These are phyloP conservation scores for Phtheirospermum japonicum DNA, from an alignment of 257 asterid species.

Conservation along the genomic window DNA sequence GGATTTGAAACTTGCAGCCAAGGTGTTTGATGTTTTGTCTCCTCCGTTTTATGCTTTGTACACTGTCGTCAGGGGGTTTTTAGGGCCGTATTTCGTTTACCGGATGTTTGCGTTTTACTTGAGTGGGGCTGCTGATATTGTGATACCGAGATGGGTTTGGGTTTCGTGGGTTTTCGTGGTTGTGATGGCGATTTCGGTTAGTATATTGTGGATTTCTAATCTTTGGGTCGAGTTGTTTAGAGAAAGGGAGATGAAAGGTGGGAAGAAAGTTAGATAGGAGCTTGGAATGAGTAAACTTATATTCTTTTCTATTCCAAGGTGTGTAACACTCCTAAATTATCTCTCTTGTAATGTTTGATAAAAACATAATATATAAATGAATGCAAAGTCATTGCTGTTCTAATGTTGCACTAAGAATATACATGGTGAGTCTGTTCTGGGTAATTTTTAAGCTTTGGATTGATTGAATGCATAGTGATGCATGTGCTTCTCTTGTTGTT, in stretches of 20 bases:
- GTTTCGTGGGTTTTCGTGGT: conserved; percentile 76
- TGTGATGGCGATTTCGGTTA: conserved; percentile 63
- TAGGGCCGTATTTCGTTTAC: conserved; percentile 73
- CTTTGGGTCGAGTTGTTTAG: conserved; percentile 66
- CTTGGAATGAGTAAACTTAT: neutral
- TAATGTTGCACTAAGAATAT: neutral
- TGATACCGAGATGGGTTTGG: conserved; percentile 89
- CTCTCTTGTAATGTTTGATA: conserved; percentile 22
- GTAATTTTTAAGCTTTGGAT: conserved; percentile 1
- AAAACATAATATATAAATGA: conserved; percentile 15
- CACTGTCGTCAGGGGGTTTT: conserved; percentile 67
- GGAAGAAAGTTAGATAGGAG: conserved; percentile 46
- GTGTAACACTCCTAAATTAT: conserved; percentile 18
- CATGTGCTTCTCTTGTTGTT: too few relatives aligned
- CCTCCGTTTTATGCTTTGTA: conserved; percentile 83
- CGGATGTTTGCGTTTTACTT: conserved; percentile 56
- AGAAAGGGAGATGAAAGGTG: conserved; percentile 39
- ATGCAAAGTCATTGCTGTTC: conserved; percentile 25
- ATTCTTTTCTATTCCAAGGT: neutral
- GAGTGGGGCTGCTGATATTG: conserved; percentile 59
- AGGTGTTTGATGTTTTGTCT: conserved; percentile 51
- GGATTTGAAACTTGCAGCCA: conserved; percentile 62
- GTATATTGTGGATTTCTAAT: conserved; percentile 76
- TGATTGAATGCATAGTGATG: neutral
- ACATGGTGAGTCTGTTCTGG: conserved; percentile 8